A percentile compares a stretch with the other conserved stretches of the same genome.
These are phyloP conservation scores for Pisolithus thermaeus DNA, from an alignment of 1,284 basidiomycete genomes.

Conservation along the genomic window DNA sequence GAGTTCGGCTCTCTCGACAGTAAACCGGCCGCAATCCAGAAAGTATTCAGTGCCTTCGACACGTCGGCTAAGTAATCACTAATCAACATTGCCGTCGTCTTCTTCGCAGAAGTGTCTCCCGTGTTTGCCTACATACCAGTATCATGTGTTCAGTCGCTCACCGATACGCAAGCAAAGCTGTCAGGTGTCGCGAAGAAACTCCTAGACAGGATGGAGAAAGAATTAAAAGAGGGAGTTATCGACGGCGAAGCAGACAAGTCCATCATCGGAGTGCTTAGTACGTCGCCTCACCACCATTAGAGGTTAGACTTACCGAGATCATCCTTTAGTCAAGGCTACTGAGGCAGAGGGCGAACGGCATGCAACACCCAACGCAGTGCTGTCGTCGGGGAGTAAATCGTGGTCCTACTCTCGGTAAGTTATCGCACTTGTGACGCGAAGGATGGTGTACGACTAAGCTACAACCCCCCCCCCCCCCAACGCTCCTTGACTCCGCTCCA, in stretches of 20 bases:
- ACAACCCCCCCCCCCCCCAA: no score
- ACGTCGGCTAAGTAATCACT: constrained; percentile 20
- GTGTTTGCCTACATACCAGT: constrained; percentile 41
- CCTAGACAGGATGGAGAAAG: constrained; percentile 38
- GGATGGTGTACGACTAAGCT: no score
- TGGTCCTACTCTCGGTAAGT: no score
- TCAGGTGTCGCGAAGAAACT: constrained; percentile 39
- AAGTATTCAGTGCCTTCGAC: constrained; percentile 43
- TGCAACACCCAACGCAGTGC: no score
- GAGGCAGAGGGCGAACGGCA: no score
- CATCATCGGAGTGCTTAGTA: constrained; percentile 43
- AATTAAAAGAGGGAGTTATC: constrained; percentile 16
- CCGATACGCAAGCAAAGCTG: constrained; percentile 36
- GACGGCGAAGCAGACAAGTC: constrained; percentile 9
- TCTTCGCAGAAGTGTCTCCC: constrained; percentile 41
- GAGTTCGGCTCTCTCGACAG: constrained; percentile 51
- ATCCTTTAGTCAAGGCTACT: not conserved
- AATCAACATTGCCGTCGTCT: constrained; percentile 30
- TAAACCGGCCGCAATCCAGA: constrained; percentile 36
- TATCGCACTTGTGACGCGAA: no score
- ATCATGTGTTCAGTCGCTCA: constrained; percentile 30
- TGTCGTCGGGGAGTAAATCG: no score
- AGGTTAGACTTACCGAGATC: not conserved
- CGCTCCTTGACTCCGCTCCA: no score
- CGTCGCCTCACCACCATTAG: constrained; percentile 13